Base-by-base conservation (phyloP, 495 filamentous ascomycete genomes). In the Pseudotulostoma volvatum region DNA sequence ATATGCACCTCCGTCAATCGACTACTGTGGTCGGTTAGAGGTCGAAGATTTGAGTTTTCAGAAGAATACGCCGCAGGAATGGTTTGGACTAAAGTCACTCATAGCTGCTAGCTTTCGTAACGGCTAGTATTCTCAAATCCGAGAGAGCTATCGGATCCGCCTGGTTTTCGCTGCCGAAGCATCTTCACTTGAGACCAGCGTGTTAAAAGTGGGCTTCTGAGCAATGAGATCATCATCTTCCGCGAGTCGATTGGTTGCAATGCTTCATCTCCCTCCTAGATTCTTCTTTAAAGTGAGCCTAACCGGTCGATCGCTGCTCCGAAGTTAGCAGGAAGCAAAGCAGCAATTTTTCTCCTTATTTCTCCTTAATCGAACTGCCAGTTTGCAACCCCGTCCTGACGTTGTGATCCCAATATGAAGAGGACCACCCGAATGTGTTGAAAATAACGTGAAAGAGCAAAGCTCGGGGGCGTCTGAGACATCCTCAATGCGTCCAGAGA, bases 81-180 rank as follows among this genome's bases (percentile, higher is more conserved):
- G 14, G 59, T 51, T 4, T 81, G 69, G 3, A 94, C 77, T 87
- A 11, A 59, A 68, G 50, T 94, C 83, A 9, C 71, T 75, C 38
- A 96, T 77, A 19, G 67, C 64, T 5, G 85, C 84, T 2, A 97
- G 70, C n/a, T 81, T 74, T 32, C 73, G 73, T 15, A 97, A 65
- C 1, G 90, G 87, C 92, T 90, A 97, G 59, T 97, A 97, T 64
- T 97, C 90, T 67, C 92, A 97, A 13, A 97, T 87, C 53, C 96
- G 90, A 13, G 79, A 73, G 2, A 97, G 60, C 92, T 90, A 97
- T 17, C 90, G 74, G 63, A 92, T 85, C 31, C 90, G 68, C 36
- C 92, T 67, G 13, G 71, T 84, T 57, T 81, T 85, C 5, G 75
- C 75, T 2, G 79, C 80, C 34, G 82, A 77, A 3, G 68, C 56